phyloP scores from a whole-genome alignment of 2,329 filamentous ascomycete species.

The Acarospora socialis region DNA sequence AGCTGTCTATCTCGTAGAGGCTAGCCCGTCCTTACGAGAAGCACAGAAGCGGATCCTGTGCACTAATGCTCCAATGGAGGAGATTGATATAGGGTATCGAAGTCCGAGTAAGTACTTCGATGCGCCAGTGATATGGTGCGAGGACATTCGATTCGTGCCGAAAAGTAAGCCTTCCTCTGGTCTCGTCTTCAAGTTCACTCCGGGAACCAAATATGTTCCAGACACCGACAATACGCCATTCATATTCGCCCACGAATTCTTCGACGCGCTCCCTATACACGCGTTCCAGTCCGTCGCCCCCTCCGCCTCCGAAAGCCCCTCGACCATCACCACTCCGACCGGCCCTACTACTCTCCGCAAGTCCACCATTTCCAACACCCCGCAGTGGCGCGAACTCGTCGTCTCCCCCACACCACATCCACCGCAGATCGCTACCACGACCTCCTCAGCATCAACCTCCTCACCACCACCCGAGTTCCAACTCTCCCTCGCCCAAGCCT shows the following conservation, averaged over 20 bases:
- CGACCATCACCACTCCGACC: constrained; percentile 34
- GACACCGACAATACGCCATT: constrained; percentile 64
- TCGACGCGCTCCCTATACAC: constrained; percentile 93
- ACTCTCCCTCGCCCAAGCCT: constrained; percentile 57
- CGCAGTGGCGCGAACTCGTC: constrained; percentile 72
- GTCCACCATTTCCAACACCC: constrained; percentile 24
- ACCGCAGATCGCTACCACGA: constrained; percentile 38
- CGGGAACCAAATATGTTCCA: constrained; percentile 22
- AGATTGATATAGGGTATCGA: constrained; percentile 59
- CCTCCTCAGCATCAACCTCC: constrained; percentile 32
- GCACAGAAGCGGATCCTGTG: constrained; percentile 74
- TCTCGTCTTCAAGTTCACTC: constrained; percentile 9
- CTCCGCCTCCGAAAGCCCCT: constrained; percentile 28
- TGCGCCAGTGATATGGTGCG: constrained; percentile 74
- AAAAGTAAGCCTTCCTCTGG: constrained; percentile 36
- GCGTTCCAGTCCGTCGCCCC: constrained; percentile 66
- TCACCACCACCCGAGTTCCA: constrained; percentile 66
- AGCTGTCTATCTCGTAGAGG: constrained; percentile 85
- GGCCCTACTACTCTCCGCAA: constrained; percentile 31
- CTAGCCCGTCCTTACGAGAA: constrained; percentile 63
- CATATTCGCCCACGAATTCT: constrained; percentile 95
- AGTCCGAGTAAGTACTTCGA: constrained; percentile 62
- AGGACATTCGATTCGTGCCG: constrained; percentile 74
- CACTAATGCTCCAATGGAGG: constrained; percentile 47
- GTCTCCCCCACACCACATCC: constrained; percentile 51